Evolutionary conservation across 257 asterid genomes (phyloP).

Genomic region (Sherardia arvensis): DNA sequence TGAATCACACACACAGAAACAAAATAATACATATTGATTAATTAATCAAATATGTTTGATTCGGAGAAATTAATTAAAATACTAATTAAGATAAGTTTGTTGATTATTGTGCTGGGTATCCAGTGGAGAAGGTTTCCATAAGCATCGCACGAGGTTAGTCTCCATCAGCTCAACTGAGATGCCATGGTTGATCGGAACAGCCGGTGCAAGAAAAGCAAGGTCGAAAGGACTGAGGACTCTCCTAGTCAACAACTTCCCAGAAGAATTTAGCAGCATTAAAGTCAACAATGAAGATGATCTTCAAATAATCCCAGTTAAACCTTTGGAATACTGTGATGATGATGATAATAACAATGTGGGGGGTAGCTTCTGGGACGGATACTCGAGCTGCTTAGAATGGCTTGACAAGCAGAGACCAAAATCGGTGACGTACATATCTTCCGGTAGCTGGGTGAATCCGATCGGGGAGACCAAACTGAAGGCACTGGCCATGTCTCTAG

Average conservation of each 20-base stretch:
- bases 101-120: constrained; percentile 39
- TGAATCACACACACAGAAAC: no score
- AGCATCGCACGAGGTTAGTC: constrained; percentile 32
- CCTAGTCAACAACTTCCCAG: constrained; percentile 39
- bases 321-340: constrained; percentile 8
- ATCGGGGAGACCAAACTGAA: constrained; percentile 36
- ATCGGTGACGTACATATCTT: constrained; percentile 55
- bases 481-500: constrained; percentile 45
- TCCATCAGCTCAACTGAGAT: constrained; percentile 35
- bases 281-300: background rate
- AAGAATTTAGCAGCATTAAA: constrained; percentile 15
- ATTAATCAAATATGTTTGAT: no score
- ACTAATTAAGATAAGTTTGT: no score
- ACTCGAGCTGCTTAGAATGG: constrained; percentile 48
- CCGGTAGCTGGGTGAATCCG: constrained; percentile 90
- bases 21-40: no score
- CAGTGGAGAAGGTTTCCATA: constrained; percentile 28
- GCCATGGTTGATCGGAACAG: constrained; percentile 74
- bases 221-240: constrained; percentile 37
- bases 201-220: constrained; percentile 44
- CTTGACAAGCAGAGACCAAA: constrained; percentile 35
- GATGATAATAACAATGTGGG: background rate
- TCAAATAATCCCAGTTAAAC: constrained; percentile 40
- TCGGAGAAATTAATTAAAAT: no score
- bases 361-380: constrained; percentile 52